These are phyloP conservation scores for Pleurotus platypus DNA, from an alignment of 768 basidiomycete genomes.

Conservation along the genomic window DNA sequence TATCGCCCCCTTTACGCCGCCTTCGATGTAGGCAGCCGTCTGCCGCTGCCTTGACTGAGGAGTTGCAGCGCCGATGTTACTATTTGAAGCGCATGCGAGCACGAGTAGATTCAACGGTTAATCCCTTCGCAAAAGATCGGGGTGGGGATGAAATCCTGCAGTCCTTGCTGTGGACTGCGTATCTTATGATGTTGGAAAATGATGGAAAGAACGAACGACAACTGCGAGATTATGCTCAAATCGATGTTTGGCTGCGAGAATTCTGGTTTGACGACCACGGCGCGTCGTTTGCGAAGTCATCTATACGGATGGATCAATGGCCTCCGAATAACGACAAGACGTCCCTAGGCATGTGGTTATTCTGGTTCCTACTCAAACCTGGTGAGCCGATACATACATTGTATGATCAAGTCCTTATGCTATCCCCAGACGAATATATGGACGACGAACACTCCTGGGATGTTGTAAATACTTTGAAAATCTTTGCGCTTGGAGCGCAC, in stretches of 20 bases:
- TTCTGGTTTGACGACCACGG: conserved; percentile 66
- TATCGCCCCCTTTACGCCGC: conserved; percentile 43
- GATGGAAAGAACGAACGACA: conserved; percentile 70
- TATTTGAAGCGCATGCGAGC: conserved; percentile 54
- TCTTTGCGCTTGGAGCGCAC: conserved; percentile 68
- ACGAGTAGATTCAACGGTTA: conserved; percentile 32
- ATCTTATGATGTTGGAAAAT: conserved; percentile 80
- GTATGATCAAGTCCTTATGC: not conserved
- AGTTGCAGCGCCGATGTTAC: conserved; percentile 61
- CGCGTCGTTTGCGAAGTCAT: conserved; percentile 44
- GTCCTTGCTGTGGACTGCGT: conserved; percentile 63
- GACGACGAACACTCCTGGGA: conserved; percentile 37
- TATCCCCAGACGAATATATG: conserved; percentile 41
- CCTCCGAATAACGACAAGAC: conserved; percentile 48
- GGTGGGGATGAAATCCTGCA: conserved; percentile 25
- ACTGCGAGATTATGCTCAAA: conserved; percentile 62
- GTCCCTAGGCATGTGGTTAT: conserved; percentile 72
- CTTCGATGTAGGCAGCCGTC: conserved; percentile 37
- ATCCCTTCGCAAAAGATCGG: conserved; percentile 19
- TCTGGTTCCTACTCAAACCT: conserved; percentile 67
- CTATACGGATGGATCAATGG: conserved; percentile 49
- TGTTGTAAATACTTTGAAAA: conserved; percentile 49
- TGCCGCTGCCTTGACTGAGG: conserved; percentile 48
- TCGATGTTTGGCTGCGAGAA: conserved; percentile 60
- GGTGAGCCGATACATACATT: conserved; percentile 38